Base-by-base conservation (phyloP, 1,284 basidiomycete species). In the Pascua sp. region DNA sequence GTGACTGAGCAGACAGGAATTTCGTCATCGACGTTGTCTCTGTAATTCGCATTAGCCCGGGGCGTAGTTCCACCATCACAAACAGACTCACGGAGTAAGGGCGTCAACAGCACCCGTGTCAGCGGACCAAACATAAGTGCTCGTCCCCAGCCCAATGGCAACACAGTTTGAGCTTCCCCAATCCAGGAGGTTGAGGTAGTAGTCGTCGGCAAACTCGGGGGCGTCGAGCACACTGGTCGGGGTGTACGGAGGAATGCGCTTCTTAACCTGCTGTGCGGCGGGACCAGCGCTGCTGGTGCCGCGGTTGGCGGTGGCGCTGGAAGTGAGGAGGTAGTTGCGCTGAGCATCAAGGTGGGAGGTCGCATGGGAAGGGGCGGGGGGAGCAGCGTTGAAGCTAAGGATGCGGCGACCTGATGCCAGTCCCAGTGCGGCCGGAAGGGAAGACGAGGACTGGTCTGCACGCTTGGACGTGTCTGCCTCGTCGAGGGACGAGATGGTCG, bases 151-250 rank as follows among this genome's bases (percentile, higher is more conserved):
- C 0, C 89, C 93, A 57, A 97, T 92, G 1, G 89, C 91, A 5
- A 98, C 85, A 39, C 87, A 80, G 76, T 98, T 98, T 57, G 85
- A 84, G 38, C 82, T 82, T 41, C 88, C 89, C 95, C 95, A 99
- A 45, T 88, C 84, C 55, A 98, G 78, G 40, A 98, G 81, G 74
- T 98, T 98, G 68, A 97, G 85, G 75, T 99, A 98, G 76, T 96
- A 98, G 77, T 99, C 96, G 66, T 98, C 92, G 43, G 89, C 84
- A 80, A 97, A 89, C 1, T 90, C 91, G 0, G 94, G 93, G 0
- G 96, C 96, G 69, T 98, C 96, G 11, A 99, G 82, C 2, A 97
- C 91, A 24, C 91, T 84, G 67, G 96, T 91, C 88, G 92, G 60
- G 85, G 86, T 0, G 86, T 91, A 69, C 3, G 72, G 72, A 1